A percentile compares a stretch with the other conserved stretches of the same genome.
phyloP scores from a whole-genome alignment of 768 basidiomycete species.

The Mycena floridula region DNA sequence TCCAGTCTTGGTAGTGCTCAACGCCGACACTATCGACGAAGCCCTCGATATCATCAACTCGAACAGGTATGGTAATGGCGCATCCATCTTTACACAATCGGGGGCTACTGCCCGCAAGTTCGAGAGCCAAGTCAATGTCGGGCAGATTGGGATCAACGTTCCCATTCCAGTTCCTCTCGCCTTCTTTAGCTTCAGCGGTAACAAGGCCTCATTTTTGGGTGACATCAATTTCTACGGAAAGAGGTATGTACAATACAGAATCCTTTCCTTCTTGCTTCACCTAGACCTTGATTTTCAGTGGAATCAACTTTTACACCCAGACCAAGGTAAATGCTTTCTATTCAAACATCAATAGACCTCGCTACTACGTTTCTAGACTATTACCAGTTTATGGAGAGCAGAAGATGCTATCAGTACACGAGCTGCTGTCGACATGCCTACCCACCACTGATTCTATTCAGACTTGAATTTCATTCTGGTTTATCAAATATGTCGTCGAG shows the following conservation, averaged over 20 bases:
- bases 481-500: constrained; percentile 54
- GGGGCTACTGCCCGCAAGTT: constrained; percentile 95
- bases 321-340: constrained; percentile 55
- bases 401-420: constrained; percentile 77
- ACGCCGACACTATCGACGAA: constrained; percentile 81
- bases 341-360: constrained; percentile 1
- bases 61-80: constrained; percentile 90
- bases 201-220: constrained; percentile 75
- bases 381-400: constrained; percentile 86
- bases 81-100: constrained; percentile 94
- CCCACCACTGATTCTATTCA: constrained; percentile 47
- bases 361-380: constrained; percentile 49
- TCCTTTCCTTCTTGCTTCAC: too few relatives aligned
- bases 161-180: constrained; percentile 86
- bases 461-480: constrained; percentile 7
- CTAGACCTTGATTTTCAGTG: constrained; percentile 34
- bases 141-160: constrained; percentile 91
- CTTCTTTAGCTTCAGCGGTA: constrained; percentile 51
- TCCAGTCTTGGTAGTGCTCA: constrained; percentile 75
- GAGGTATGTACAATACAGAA: too few relatives aligned
- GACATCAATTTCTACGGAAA: constrained; percentile 92
- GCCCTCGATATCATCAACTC: constrained; percentile 85
- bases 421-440: constrained; percentile 86
- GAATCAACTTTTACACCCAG: constrained; percentile 94
- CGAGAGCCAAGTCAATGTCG: constrained; percentile 81